These are phyloP conservation scores for Globisporangium irregulare DNA, from an alignment of 352 stramenopile species.

Conservation along the genomic window DNA sequence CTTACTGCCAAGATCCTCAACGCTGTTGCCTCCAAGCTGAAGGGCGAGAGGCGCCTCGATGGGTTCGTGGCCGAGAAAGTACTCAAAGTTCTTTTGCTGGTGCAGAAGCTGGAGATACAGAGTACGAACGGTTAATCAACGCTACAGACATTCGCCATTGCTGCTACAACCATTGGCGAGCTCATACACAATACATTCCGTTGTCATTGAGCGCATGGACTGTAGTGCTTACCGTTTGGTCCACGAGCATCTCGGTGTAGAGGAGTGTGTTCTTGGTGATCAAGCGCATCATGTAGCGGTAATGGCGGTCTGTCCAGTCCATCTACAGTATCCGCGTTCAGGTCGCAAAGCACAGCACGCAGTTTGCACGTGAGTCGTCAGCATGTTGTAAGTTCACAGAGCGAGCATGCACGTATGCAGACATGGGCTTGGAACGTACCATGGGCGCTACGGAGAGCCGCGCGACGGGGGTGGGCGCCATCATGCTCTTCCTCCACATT, in stretches of 20 bases:
- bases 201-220: background rate
- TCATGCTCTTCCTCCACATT: slow-evolving; percentile 15
- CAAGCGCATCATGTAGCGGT: slow-evolving; percentile 92
- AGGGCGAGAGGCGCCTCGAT: slow-evolving; percentile 90
- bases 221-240: slow-evolving; percentile 85
- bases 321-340: slow-evolving; percentile 60
- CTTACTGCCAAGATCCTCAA: slow-evolving; percentile 72
- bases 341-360: background rate
- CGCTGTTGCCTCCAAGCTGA: slow-evolving; percentile 93
- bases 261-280: slow-evolving; percentile 92
- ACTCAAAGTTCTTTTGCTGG: slow-evolving; percentile 84
- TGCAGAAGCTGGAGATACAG: slow-evolving; percentile 56
- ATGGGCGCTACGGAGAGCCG: slow-evolving; percentile 20
- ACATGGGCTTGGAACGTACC: background rate
- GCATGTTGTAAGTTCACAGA: background rate
- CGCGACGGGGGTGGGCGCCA: slow-evolving; percentile 10
- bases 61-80: slow-evolving; percentile 85
- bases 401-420: background rate
- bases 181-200: background rate
- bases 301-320: slow-evolving; percentile 97
- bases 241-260: slow-evolving; percentile 99
- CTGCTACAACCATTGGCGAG: background rate
- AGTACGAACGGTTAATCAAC: background rate
- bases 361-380: background rate
- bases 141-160: background rate